phyloP scores from a whole-genome alignment of 768 basidiomycete genomes.

The Collybia sp. region DNA sequence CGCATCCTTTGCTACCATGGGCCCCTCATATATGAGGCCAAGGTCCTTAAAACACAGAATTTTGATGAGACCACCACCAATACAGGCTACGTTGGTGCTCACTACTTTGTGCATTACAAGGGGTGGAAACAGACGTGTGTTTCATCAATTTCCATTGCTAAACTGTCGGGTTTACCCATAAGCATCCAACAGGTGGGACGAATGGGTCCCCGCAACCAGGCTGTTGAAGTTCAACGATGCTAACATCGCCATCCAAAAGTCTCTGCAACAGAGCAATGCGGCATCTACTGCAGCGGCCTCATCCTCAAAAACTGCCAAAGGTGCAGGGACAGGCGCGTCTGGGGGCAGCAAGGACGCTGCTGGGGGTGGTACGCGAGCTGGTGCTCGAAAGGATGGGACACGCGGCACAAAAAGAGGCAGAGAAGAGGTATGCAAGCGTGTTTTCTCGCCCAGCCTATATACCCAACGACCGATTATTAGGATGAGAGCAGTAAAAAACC shows the following conservation, averaged over 20 bases:
- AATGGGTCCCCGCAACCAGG: slow-evolving; percentile 85
- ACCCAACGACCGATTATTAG: slow-evolving; percentile 25
- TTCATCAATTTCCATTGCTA: not conserved
- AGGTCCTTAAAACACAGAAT: slow-evolving; percentile 66
- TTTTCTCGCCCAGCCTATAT: not conserved
- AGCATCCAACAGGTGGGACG: slow-evolving; percentile 73
- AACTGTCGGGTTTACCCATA: slow-evolving; percentile 1
- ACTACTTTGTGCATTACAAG: slow-evolving; percentile 97
- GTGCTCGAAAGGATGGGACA: slow-evolving; percentile 54
- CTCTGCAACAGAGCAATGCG: slow-evolving; percentile 37
- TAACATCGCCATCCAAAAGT: slow-evolving; percentile 76
- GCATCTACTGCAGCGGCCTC: slow-evolving; percentile 14
- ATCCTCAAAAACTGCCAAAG: slow-evolving; percentile 15
- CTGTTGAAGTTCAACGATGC: slow-evolving; percentile 82
- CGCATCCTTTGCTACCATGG: slow-evolving; percentile 93
- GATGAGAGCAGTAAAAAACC: slow-evolving; percentile 77
- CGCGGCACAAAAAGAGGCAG: slow-evolving; percentile 66
- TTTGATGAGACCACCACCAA: slow-evolving; percentile 63
- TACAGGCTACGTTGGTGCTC: slow-evolving; percentile 61
- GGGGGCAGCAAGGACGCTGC: slow-evolving; percentile 19
- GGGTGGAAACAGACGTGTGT: slow-evolving; percentile 95
- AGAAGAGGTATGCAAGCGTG: slow-evolving; percentile 54
- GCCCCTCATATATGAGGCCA: slow-evolving; percentile 93
- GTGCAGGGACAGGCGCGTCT: slow-evolving; percentile 3
- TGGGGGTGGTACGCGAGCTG: slow-evolving; percentile 24